phyloP scores from a whole-genome alignment of 176 grass and related monocot species.

The Pontederia crassipes region DNA sequence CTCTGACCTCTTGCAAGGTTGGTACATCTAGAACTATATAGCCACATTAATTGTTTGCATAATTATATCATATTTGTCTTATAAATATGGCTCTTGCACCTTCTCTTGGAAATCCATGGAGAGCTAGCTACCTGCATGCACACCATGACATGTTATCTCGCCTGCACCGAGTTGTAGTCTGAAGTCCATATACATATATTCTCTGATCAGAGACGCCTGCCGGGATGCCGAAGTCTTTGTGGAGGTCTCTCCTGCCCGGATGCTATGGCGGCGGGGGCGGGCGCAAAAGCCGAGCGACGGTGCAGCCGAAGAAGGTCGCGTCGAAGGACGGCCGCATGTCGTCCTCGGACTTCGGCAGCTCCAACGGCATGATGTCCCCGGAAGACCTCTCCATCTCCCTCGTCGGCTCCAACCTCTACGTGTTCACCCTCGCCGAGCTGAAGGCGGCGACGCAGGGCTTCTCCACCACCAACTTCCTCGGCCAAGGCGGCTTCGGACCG shows the following conservation, averaged over 20 bases:
- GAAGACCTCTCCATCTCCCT: conserved; percentile 63
- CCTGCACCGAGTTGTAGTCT: too few relatives aligned
- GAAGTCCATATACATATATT: too few relatives aligned
- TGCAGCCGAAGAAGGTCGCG: not conserved
- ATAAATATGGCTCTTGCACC: too few relatives aligned
- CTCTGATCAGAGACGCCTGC: not conserved
- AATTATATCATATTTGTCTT: too few relatives aligned
- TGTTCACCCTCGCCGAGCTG: conserved; percentile 50
- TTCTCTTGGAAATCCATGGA: too few relatives aligned
- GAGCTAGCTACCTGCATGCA: too few relatives aligned
- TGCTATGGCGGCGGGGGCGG: not conserved
- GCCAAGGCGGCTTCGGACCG: conserved; percentile 63
- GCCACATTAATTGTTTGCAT: too few relatives aligned
- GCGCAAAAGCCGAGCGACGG: not conserved
- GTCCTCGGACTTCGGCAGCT: conserved; percentile 46
- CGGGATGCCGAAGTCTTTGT: not conserved
- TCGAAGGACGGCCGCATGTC: conserved; percentile 30
- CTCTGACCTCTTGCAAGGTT: too few relatives aligned
- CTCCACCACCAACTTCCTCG: conserved; percentile 55
- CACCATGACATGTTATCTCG: too few relatives aligned
- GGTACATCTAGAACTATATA: too few relatives aligned
- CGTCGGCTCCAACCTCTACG: conserved; percentile 53
- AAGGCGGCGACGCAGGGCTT: conserved; percentile 35
- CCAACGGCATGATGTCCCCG: conserved; percentile 23
- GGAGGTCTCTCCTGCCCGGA: conserved; percentile 9